Evolutionary conservation across 2,329 filamentous ascomycete species (phyloP), one percentile per base, ranked within the genome.

Genomic region (Claviceps sp.): DNA sequence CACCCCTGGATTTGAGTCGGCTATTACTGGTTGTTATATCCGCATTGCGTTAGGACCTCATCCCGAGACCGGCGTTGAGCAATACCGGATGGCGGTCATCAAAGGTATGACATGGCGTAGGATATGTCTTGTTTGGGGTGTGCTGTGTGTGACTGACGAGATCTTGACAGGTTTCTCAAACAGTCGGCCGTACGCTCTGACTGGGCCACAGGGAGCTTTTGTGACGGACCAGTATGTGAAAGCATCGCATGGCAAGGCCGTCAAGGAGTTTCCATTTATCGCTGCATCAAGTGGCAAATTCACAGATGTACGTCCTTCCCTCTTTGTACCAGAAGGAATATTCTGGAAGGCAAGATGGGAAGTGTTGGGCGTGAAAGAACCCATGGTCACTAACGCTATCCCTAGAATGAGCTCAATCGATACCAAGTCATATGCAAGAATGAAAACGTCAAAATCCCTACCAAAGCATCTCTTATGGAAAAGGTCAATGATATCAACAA

Each of bases 81-180:
- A 87, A 57, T 98, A 98, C 67, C 85, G 91, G 55, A 85, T 98
- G 78, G 86, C 85, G 34, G 71, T 86, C 55, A 89, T 98, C 63
- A 95, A 93, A 70, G 82, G 89, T 89, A 73, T 14, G 37, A 7
- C 16, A 11, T 34, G 30, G 30, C 30, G 30, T 34, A 11, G 30
- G 17, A n/a, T 7, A 14, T 48, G 46, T 8, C 5, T 39, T 34
- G 30, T 10, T 11, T 34, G 30, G 30, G 11, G 30, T 34, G 30
- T 10, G 10, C 30, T 34, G 10, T 11, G 30, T 4, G 30, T 16
- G 16, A 50, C 34, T 45, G 30, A 45, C 34, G 5, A 13, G 2
- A 10, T 19, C 16, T 17, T 49, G 24, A 45, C 55, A 91, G 88
- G 81, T 40, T 91, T 97, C 64, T 77, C 76, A 2, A 81, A 81